These are phyloP conservation scores for Trapa incisa DNA, from an alignment of 345 rosid genomes.

Conservation along the genomic window DNA sequence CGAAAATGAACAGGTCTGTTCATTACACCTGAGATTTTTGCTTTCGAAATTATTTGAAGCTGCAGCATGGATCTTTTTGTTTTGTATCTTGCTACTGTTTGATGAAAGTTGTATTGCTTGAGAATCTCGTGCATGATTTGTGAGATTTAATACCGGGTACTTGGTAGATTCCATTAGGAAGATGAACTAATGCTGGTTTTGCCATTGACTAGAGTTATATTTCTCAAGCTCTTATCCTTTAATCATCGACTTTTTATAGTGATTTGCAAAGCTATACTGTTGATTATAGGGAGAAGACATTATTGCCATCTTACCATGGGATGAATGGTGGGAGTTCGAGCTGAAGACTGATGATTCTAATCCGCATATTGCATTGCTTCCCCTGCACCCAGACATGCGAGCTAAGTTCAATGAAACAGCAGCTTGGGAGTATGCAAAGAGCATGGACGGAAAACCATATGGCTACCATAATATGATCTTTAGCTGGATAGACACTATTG, in stretches of 20 bases:
- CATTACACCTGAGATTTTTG: neutral
- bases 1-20: conserved; percentile 71
- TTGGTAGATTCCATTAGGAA: neutral
- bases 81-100: neutral
- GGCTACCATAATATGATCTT: conserved; percentile 95
- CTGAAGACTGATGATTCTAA: conserved; percentile 66
- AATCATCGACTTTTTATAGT: neutral
- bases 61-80: neutral
- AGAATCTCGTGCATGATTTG: neutral
- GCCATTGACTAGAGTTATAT: neutral
- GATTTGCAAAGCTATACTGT: neutral
- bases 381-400: conserved; percentile 70
- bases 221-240: neutral
- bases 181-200: neutral
- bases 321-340: conserved; percentile 98
- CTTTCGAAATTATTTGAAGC: too few species aligned
- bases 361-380: conserved; percentile 87
- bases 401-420: conserved; percentile 82
- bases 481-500: conserved; percentile 90
- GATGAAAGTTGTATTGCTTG: neutral
- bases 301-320: conserved; percentile 76
- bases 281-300: conserved; percentile 66
- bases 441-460: conserved; percentile 78
- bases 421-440: conserved; percentile 89
- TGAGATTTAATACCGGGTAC: neutral